A percentile compares a stretch with the other conserved stretches of the same genome.
These are phyloP conservation scores for Mycena rosella DNA, from an alignment of 768 basidiomycete genomes.

Conservation along the genomic window DNA sequence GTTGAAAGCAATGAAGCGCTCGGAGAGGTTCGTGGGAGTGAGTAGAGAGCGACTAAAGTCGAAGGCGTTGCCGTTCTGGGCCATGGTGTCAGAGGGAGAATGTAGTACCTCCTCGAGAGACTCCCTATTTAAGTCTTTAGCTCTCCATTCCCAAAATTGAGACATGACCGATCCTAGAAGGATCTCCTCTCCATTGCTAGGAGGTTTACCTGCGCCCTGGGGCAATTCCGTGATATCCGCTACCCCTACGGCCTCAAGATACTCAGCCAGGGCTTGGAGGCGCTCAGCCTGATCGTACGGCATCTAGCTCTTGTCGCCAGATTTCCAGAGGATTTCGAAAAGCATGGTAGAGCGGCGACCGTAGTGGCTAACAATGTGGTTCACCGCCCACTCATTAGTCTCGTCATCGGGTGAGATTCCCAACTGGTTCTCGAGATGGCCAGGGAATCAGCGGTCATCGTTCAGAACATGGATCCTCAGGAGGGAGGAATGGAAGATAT, in stretches of 20 bases:
- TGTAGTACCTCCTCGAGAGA: too few relatives aligned
- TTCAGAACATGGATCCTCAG: slow-evolving; percentile 49
- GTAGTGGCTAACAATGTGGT: slow-evolving; percentile 40
- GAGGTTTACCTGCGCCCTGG: neutral
- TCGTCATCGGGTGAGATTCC: neutral
- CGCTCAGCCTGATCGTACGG: slow-evolving; percentile 40
- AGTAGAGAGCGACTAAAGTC: too few relatives aligned
- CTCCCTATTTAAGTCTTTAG: too few relatives aligned
- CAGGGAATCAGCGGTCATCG: slow-evolving; percentile 39
- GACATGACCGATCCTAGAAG: too few relatives aligned
- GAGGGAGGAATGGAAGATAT: slow-evolving; percentile 42
- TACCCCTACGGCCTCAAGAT: slow-evolving; percentile 47
- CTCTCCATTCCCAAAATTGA: too few relatives aligned
- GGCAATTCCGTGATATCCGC: neutral
- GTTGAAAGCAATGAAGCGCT: too few relatives aligned
- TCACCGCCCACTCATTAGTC: slow-evolving; percentile 41
- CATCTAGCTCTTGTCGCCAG: slow-evolving; percentile 49
- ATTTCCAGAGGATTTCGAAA: slow-evolving; percentile 47
- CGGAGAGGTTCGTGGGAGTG: too few relatives aligned
- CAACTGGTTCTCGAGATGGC: neutral
- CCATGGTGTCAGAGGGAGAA: too few relatives aligned
- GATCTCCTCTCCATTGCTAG: too few relatives aligned
- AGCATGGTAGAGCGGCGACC: slow-evolving; percentile 33
- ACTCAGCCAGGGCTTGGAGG: slow-evolving; percentile 40
- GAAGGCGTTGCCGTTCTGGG: too few relatives aligned